Base-by-base conservation (phyloP, 805 yeast species). In the Nakazawaea ishiwadae region DNA sequence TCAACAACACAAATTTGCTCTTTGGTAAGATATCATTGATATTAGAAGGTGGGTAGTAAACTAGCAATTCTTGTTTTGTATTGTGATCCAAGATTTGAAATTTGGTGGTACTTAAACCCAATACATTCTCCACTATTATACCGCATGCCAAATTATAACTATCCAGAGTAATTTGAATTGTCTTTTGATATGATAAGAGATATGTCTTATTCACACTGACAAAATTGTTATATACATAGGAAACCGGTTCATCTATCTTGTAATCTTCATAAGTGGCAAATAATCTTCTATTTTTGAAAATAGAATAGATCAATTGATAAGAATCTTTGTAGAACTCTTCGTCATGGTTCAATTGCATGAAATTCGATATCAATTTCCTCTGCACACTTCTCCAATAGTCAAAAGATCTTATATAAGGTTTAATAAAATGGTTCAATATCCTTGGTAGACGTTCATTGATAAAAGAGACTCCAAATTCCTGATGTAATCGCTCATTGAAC, bases 71-170 rank as follows among this genome's bases (percentile, higher is more conserved):
- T 12, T 59, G 50, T 7, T 59, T 59, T 2, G 55, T 48, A 2
- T 53, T 53, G 19, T 57, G 53, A 24, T 57, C 45, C 15, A 54
- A 51, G 6, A 78, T 61, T 48, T 68, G 74, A 48, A 79, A 78
- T 48, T 69, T 68, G 14, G 79, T 74, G 12, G 82, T 77, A 2
- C 82, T 83, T 20, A 79, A 55, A 0, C 84, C 84, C 39, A 65
- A 60, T 1, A 75, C 76, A 45, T 71, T 69, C 39, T 73, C 72
- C n/a, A 76, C 59, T 5, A 75, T 71, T 19, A 76, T 52, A 0
- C 78, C 81, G 38, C 75, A 66, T 33, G 75, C 68, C 21, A 75
- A 52, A 47, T 75, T 75, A 52, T 76, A 76, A 11, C 54, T 51
- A 3, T 77, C 81, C 0, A 75, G 71, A 1, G 75, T 56, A 16